These are phyloP conservation scores for Candida quercuum DNA, from an alignment of 805 yeast genomes.

Conservation along the genomic window DNA sequence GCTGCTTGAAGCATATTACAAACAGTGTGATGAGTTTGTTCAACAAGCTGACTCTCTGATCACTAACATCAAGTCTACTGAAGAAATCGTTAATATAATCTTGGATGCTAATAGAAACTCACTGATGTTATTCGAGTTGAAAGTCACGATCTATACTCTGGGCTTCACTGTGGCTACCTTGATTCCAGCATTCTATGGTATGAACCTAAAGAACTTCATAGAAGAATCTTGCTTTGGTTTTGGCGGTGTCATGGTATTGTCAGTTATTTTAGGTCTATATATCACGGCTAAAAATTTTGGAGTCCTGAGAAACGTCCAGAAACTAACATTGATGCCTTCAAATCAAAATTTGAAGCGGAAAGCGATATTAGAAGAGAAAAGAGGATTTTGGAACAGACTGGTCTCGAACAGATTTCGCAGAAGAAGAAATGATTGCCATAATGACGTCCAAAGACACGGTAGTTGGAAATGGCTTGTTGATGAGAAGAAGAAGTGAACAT, in stretches of 20 bases:
- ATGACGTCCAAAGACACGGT: conserved; percentile 33
- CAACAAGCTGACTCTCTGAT: conserved; percentile 83
- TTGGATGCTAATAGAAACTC: conserved; percentile 89
- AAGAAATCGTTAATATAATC: conserved; percentile 87
- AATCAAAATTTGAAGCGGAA: conserved; percentile 3
- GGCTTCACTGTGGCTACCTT: conserved; percentile 84
- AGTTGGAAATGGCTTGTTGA: conserved; percentile 54
- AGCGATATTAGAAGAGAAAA: neutral
- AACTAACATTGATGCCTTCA: conserved; percentile 51
- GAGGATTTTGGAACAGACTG: conserved; percentile 7
- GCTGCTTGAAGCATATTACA: conserved; percentile 82
- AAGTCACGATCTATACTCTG: conserved; percentile 75
- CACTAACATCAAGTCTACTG: conserved; percentile 83
- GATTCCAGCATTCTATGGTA: conserved; percentile 84
- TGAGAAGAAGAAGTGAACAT: conserved; percentile 30
- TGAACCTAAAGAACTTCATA: conserved; percentile 74
- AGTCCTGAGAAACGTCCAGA: conserved; percentile 56
- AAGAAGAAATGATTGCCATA: conserved; percentile 9
- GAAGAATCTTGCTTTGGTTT: conserved; percentile 67
- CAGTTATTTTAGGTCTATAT: conserved; percentile 46
- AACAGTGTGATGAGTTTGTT: conserved; percentile 89
- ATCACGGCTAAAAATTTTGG: conserved; percentile 54
- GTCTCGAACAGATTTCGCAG: conserved; percentile 11
- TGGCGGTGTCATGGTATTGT: conserved; percentile 45
- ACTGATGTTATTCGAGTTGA: conserved; percentile 79